Evolutionary conservation across 768 basidiomycete species (phyloP).

Genomic region (Lentinula raphanica): DNA sequence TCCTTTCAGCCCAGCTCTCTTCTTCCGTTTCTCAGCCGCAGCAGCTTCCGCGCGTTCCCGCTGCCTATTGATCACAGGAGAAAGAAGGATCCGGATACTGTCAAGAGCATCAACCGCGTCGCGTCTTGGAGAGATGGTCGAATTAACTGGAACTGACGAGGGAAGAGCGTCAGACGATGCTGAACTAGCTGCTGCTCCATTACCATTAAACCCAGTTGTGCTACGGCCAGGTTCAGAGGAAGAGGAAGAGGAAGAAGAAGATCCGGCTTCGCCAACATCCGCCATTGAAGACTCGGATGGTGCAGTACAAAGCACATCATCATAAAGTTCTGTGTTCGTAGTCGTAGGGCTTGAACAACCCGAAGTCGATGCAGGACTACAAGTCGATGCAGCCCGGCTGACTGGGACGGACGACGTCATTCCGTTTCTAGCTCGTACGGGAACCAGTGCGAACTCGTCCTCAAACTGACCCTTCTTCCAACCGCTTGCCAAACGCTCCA

Average conservation of each 20-base stretch:
- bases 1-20: neutral
- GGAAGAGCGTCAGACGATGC: neutral
- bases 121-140: constrained; percentile 24
- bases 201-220: neutral
- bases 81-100: constrained; percentile 65
- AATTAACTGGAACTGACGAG: neutral
- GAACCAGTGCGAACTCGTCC: constrained; percentile 1
- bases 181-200: neutral
- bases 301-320: neutral
- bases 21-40: constrained; percentile 38
- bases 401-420: constrained; percentile 18
- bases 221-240: neutral
- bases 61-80: constrained; percentile 63
- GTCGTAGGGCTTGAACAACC: constrained; percentile 5
- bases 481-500: constrained; percentile 73
- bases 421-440: constrained; percentile 26
- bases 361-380: neutral
- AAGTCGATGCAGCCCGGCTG: neutral
- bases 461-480: constrained; percentile 53
- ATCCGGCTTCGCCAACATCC: neutral
- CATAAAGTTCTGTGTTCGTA: neutral
- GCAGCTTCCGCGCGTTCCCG: constrained; percentile 51
- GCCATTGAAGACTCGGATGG: neutral
- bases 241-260: neutral
- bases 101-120: constrained; percentile 58